Conservation (phyloP, 768 basidiomycete species). For the Xerocomellus intermedius region DNA sequence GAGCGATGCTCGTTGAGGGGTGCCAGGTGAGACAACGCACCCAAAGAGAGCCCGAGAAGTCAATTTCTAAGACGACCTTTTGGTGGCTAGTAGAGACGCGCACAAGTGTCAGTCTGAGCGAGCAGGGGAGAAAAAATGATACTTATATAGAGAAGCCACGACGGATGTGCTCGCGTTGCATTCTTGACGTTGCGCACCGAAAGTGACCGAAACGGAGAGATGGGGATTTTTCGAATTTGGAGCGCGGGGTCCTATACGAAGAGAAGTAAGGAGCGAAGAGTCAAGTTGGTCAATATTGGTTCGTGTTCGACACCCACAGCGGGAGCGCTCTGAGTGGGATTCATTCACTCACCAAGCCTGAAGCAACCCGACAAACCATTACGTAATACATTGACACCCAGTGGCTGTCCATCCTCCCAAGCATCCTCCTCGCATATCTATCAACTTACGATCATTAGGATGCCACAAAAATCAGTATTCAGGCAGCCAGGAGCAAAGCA, state of each 20-base stretch:
- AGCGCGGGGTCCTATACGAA: background rate
- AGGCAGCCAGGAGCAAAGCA: conserved; percentile 87
- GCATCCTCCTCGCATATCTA: too few species aligned
- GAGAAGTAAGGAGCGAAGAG: conserved; percentile 6
- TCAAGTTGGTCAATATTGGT: conserved; percentile 8
- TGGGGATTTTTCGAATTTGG: background rate
- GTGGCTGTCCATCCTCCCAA: conserved; percentile 4
- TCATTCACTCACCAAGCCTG: conserved; percentile 24
- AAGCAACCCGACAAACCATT: conserved; percentile 29
- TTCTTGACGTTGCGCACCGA: conserved; percentile 30
- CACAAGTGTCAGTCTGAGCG: conserved; percentile 43
- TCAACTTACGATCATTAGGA: conserved; percentile 31
- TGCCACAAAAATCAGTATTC: conserved; percentile 86
- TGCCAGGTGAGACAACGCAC: conserved; percentile 45
- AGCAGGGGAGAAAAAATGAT: conserved; percentile 28
- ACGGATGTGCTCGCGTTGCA: conserved; percentile 75
- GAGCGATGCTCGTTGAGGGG: conserved; percentile 18
- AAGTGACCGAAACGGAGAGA: background rate
- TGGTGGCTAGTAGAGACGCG: conserved; percentile 86
- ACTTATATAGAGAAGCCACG: conserved; percentile 92
- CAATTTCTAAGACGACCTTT: conserved; percentile 91
- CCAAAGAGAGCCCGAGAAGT: conserved; percentile 85
- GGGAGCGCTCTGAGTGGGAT: conserved; percentile 21
- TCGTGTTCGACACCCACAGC: conserved; percentile 22
- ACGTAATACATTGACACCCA: conserved; percentile 24